A percentile compares a stretch with the other conserved stretches of the same genome.
These are phyloP conservation scores for Calonectria honghensis DNA, from an alignment of 2,329 filamentous ascomycete species.

Conservation along the genomic window DNA sequence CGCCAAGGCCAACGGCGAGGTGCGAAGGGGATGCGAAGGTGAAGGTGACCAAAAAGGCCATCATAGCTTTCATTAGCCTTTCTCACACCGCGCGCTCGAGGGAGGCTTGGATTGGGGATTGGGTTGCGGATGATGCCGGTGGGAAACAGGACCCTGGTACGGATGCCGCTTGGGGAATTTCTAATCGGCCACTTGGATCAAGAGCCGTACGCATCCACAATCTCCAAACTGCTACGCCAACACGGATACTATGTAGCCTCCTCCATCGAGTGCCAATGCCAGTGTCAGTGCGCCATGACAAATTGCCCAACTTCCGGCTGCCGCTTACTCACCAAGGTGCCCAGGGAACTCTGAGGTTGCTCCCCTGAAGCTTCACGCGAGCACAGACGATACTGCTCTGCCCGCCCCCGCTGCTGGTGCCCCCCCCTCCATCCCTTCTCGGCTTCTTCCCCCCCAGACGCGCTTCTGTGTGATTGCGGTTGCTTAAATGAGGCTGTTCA, in stretches of 20 bases:
- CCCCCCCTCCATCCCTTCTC: background rate
- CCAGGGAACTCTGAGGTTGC: background rate
- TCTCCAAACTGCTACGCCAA: background rate
- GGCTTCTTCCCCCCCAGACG: conserved; percentile 5
- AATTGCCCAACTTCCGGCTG: conserved; percentile 27
- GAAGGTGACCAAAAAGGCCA: background rate
- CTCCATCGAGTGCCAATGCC: no score
- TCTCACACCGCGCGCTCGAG: background rate
- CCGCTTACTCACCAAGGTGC: conserved; percentile 32
- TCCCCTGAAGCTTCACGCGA: conserved; percentile 27
- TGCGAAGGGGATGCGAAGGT: background rate
- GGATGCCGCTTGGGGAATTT: conserved; percentile 13
- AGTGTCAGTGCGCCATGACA: conserved; percentile 3
- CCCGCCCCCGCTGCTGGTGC: background rate
- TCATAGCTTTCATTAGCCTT: background rate
- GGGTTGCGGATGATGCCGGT: conserved; percentile 25
- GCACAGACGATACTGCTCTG: conserved; percentile 24
- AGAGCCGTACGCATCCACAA: conserved; percentile 23
- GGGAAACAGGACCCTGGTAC: background rate
- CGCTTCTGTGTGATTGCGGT: background rate
- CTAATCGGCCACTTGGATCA: conserved; percentile 23
- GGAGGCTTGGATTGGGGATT: conserved; percentile 3
- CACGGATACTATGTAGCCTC: background rate
- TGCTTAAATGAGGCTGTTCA: conserved; percentile 33
- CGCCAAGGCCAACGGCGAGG: background rate